Evolutionary conservation across 768 basidiomycete genomes (phyloP).

Genomic region (Phanerodontia chrysosporium): DNA sequence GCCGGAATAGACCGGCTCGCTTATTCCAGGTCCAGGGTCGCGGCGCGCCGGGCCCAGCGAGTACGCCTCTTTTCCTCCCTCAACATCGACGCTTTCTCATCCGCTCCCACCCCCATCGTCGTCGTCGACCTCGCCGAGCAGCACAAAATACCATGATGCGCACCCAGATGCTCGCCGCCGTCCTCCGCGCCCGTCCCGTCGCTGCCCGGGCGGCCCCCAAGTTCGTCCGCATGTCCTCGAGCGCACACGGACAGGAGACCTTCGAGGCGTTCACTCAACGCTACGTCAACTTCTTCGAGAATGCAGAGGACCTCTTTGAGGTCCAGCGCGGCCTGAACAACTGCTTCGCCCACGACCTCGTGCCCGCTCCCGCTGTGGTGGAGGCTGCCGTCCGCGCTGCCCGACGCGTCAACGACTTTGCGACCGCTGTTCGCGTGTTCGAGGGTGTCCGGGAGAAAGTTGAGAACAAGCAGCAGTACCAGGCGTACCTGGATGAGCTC

Average conservation of each 20-base stretch:
- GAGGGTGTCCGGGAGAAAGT: slow-evolving; percentile 98
- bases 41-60: slow-evolving; percentile 18
- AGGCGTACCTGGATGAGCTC: slow-evolving; percentile 89
- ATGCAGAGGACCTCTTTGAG: slow-evolving; percentile 95
- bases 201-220: slow-evolving; percentile 37
- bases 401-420: slow-evolving; percentile 92
- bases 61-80: slow-evolving; percentile 14
- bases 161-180: slow-evolving; percentile 54
- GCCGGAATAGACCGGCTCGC: slow-evolving; percentile 27
- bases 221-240: slow-evolving; percentile 46
- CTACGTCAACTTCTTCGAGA: slow-evolving; percentile 90
- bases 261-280: slow-evolving; percentile 94
- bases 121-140: slow-evolving; percentile 4
- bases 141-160: slow-evolving; percentile 37
- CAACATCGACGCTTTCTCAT: slow-evolving; percentile 1
- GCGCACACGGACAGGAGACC: slow-evolving; percentile 79
- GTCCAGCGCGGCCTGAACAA: slow-evolving; percentile 99
- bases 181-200: slow-evolving; percentile 59
- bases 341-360: slow-evolving; percentile 98
- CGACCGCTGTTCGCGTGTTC: slow-evolving; percentile 93
- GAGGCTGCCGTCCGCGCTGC: slow-evolving; percentile 87
- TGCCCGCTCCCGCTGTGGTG: slow-evolving; percentile 77
- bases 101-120: slow-evolving; percentile 10
- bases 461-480: slow-evolving; percentile 94
- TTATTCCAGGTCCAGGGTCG: slow-evolving; percentile 21